Percentiles rank a stretch among this genome's conserved stretches.
Conservation (phyloP, 116 monocot species). For the Thalassia testudinum region DNA sequence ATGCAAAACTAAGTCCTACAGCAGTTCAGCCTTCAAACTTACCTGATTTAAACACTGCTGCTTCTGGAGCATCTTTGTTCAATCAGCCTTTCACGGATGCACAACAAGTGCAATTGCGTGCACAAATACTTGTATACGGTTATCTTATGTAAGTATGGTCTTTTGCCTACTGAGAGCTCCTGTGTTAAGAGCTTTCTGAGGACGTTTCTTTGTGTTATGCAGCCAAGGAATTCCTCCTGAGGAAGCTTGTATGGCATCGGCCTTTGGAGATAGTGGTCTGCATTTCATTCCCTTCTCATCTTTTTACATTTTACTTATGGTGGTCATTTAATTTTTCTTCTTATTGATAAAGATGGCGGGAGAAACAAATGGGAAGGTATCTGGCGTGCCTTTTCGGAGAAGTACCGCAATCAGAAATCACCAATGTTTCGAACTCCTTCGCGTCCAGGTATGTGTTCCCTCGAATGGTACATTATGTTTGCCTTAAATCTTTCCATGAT, state of each 20-base stretch:
- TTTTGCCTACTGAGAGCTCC: background rate
- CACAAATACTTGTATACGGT: constrained; percentile 98
- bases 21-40: constrained; percentile 29
- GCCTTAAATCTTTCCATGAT: background rate
- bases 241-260: constrained; percentile 78
- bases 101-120: constrained; percentile 94
- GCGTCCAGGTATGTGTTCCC: constrained; percentile 29
- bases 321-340: background rate
- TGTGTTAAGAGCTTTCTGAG: constrained; percentile 8
- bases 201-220: constrained; percentile 15
- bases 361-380: constrained; percentile 48
- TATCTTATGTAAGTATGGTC: constrained; percentile 65
- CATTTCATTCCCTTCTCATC: constrained; percentile 1
- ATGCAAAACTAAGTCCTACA: constrained; percentile 17
- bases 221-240: constrained; percentile 81
- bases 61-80: constrained; percentile 19
- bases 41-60: constrained; percentile 55
- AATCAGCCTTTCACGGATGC: constrained; percentile 83
- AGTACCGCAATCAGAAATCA: constrained; percentile 49
- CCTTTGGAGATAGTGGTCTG: constrained; percentile 72
- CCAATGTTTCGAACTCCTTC: constrained; percentile 46
- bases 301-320: background rate
- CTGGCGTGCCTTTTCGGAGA: constrained; percentile 45
- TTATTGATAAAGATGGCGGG: constrained; percentile 36
- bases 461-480: background rate